A percentile compares a stretch with the other conserved stretches of the same genome.
These are phyloP conservation scores for Fusarium sp. DNA, from an alignment of 2,329 filamentous ascomycete genomes.

Conservation along the genomic window DNA sequence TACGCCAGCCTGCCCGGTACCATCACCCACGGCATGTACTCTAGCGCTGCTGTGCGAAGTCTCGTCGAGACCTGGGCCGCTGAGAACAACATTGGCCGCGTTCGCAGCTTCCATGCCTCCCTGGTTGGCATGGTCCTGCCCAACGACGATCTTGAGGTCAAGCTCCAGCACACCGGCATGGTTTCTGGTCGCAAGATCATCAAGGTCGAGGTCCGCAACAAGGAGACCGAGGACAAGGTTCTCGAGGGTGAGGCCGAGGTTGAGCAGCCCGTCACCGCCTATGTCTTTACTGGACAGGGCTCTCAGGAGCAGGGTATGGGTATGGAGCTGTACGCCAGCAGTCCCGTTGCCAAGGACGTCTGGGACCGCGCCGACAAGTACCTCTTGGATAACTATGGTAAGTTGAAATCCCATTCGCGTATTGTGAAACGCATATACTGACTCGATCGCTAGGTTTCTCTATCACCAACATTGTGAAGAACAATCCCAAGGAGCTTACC, in stretches of 20 bases:
- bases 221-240: constrained; percentile 96
- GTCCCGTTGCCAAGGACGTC: constrained; percentile 93
- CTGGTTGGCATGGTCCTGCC: constrained; percentile 99
- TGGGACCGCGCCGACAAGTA: constrained; percentile 99
- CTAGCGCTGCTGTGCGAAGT: constrained; percentile 94
- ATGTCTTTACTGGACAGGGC: constrained; percentile 98
- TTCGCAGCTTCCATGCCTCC: constrained; percentile 96
- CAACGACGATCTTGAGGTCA: constrained; percentile 94
- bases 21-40: constrained; percentile 99
- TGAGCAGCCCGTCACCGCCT: constrained; percentile 95
- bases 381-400: constrained; percentile 98
- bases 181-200: constrained; percentile 98
- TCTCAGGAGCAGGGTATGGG: constrained; percentile 99
- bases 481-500: constrained; percentile 98
- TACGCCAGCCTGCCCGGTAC: constrained; percentile 97
- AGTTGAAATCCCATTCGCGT: constrained; percentile 44
- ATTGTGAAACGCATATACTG: constrained; percentile 9
- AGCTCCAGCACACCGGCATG: constrained; percentile 97
- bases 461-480: constrained; percentile 98
- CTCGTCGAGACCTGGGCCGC: constrained; percentile 98
- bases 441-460: constrained; percentile 75
- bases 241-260: constrained; percentile 95
- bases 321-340: constrained; percentile 97
- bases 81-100: constrained; percentile 97
- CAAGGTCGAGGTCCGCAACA: constrained; percentile 96